A percentile compares a stretch with the other conserved stretches of the same genome.
phyloP scores from a whole-genome alignment of 2,329 filamentous ascomycete genomes.

The Fusarium bactridioides region DNA sequence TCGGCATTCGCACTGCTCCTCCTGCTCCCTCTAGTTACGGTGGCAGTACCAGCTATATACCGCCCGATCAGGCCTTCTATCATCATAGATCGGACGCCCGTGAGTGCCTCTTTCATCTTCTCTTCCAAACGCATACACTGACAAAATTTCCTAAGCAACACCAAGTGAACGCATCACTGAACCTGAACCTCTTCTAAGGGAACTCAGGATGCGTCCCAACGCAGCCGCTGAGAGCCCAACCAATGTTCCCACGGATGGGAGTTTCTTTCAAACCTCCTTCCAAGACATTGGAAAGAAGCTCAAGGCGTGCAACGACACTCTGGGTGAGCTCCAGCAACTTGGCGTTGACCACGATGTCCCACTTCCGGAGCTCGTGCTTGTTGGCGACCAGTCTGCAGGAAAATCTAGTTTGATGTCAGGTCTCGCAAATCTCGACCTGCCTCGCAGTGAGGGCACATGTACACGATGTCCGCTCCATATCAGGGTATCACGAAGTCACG shows the following conservation, averaged over 20 bases:
- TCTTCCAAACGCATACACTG: not conserved
- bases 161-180: slow-evolving; percentile 48
- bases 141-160: slow-evolving; percentile 43
- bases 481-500: slow-evolving; percentile 64
- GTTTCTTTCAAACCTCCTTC: slow-evolving; percentile 54
- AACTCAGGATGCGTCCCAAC: slow-evolving; percentile 46
- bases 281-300: slow-evolving; percentile 67
- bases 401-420: slow-evolving; percentile 77
- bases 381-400: slow-evolving; percentile 86
- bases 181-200: slow-evolving; percentile 49
- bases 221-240: slow-evolving; percentile 34
- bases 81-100: slow-evolving; percentile 50
- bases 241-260: slow-evolving; percentile 44
- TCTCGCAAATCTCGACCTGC: slow-evolving; percentile 74
- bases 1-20: slow-evolving; percentile 5
- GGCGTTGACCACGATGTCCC: slow-evolving; percentile 76
- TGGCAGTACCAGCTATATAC: slow-evolving; percentile 18
- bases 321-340: slow-evolving; percentile 74
- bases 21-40: slow-evolving; percentile 33
- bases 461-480: slow-evolving; percentile 86
- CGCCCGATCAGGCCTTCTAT: slow-evolving; percentile 36
- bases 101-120: slow-evolving; percentile 38
- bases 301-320: slow-evolving; percentile 70
- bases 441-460: slow-evolving; percentile 75
- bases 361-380: slow-evolving; percentile 80